Base-by-base conservation (phyloP, 768 basidiomycete genomes). In the Cantharellus cinnabarinus region DNA sequence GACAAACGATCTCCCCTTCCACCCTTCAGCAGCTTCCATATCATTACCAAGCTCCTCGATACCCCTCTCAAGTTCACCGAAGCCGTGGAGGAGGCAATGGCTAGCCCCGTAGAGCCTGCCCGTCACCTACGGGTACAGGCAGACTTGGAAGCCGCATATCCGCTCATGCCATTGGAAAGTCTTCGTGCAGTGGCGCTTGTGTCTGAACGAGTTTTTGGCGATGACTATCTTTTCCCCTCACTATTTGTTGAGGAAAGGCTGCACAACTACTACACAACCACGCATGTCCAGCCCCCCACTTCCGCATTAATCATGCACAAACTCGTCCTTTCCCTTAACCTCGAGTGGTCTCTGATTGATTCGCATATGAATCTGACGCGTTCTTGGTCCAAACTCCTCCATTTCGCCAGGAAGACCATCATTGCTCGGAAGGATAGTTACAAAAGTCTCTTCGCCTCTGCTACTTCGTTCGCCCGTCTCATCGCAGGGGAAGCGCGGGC, bases 271-370 rank as follows among this genome's bases (percentile, higher is more conserved):
- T 65, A 64, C 4, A 29, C 20, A 29, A 29, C 20, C 20, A 29
- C 20, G 20, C 20, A 29, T 29, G 69, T 72, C 7, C 63, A 63
- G 41, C 68, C 67, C 59, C 20, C 20, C 20, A 29, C 20, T 29
- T 29, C 20, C 20, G 20, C 20, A 29, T 29, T 29, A 29, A 70
- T 70, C 3, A 71, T 79, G 10, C 77, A 85, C 63, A 78, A 75
- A 55, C 75, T 76, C 41, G 70, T 89, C 2, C 72, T 78, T 54
- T 79, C 82, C 1, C 79, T 93, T 68, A 95, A 95, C 68, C 76
- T 90, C 63, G 91, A 93, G 66, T 76, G 91, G 54, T 91, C 89
- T 1, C 72, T 95, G 42, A 74, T 85, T 29, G 84, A 94, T 64
- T 76, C 85, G 0, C 86, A 93, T 67, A 78, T 77, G 2, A 72